These are phyloP conservation scores for Tilletia caries DNA, from an alignment of 1,284 basidiomycete genomes.

Conservation along the genomic window DNA sequence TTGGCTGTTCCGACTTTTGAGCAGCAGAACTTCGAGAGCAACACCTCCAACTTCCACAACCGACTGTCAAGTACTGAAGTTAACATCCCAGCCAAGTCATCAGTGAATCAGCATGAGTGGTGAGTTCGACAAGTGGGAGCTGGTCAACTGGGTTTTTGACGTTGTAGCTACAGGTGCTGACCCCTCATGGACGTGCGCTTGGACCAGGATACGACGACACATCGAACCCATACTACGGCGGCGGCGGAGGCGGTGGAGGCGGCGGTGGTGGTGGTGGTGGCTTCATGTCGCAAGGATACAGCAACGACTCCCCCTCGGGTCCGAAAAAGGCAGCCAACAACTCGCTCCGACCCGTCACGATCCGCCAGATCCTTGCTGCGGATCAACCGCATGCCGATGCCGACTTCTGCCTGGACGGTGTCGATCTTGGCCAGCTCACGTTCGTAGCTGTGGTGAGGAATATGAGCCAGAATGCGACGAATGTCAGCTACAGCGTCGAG, in stretches of 20 bases:
- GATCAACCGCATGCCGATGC: constrained; percentile 80
- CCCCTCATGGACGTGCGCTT: not conserved
- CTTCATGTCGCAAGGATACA: not conserved
- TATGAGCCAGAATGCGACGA: constrained; percentile 71
- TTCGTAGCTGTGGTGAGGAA: constrained; percentile 78
- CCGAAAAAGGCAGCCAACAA: constrained; percentile 31
- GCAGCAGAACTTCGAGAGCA: no score
- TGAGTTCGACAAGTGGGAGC: no score
- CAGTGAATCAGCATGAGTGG: no score
- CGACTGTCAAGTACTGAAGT: no score
- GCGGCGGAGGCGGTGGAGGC: constrained; percentile 4
- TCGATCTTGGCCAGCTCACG: constrained; percentile 73
- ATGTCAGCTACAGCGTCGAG: constrained; percentile 74
- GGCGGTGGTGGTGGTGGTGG: constrained; percentile 10
- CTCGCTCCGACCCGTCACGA: constrained; percentile 73
- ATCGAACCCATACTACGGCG: constrained; percentile 4
- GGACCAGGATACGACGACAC: not conserved
- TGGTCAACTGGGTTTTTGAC: no score
- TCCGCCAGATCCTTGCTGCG: constrained; percentile 74
- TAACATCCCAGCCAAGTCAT: no score
- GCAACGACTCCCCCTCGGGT: not conserved
- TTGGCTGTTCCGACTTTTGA: no score
- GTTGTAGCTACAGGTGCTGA: no score
- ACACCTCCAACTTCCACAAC: no score
- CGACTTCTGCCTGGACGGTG: constrained; percentile 77